Evolutionary conservation across 2,329 filamentous ascomycete species (phyloP).

Genomic region (Aspergillus brunneoviolaceus): DNA sequence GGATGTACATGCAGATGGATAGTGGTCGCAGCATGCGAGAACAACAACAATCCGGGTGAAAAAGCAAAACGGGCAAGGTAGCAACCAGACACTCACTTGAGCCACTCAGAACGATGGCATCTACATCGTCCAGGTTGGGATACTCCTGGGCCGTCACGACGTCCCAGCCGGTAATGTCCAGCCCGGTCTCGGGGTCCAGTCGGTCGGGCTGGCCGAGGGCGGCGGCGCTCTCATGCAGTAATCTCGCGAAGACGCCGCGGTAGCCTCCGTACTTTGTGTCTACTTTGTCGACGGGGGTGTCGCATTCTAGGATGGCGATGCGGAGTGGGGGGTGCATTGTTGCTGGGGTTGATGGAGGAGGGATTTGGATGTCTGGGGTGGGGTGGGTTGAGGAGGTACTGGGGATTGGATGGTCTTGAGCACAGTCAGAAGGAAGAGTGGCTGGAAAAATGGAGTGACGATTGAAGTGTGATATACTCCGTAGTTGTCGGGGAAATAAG

Average conservation of each 20-base stretch:
- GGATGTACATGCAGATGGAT: too few species aligned
- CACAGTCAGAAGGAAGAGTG: too few species aligned
- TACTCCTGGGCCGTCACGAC: conserved; percentile 69
- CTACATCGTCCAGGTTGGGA: conserved; percentile 70
- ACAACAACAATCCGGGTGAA: too few species aligned
- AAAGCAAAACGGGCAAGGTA: too few species aligned
- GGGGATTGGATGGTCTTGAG: too few species aligned
- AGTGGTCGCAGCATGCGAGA: too few species aligned
- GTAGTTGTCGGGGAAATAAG: too few species aligned
- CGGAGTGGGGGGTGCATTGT: conserved; percentile 56
- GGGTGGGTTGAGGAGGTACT: neutral
- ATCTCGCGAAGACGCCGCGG: conserved; percentile 64
- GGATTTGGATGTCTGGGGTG: neutral
- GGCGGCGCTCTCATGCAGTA: conserved; percentile 58
- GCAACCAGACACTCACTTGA: conserved; percentile 49
- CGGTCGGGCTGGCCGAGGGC: conserved; percentile 39
- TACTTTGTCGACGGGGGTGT: conserved; percentile 68
- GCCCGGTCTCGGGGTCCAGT: conserved; percentile 38
- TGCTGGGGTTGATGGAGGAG: neutral
- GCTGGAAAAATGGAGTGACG: too few species aligned
- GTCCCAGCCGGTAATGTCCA: conserved; percentile 67
- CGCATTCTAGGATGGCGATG: conserved; percentile 85
- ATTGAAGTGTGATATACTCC: too few species aligned
- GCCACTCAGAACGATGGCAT: conserved; percentile 81
- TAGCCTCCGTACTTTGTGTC: conserved; percentile 69